A percentile compares a stretch with the other conserved stretches of the same genome.
These are phyloP conservation scores for Bullera alba DNA, from an alignment of 768 basidiomycete species.

Conservation along the genomic window DNA sequence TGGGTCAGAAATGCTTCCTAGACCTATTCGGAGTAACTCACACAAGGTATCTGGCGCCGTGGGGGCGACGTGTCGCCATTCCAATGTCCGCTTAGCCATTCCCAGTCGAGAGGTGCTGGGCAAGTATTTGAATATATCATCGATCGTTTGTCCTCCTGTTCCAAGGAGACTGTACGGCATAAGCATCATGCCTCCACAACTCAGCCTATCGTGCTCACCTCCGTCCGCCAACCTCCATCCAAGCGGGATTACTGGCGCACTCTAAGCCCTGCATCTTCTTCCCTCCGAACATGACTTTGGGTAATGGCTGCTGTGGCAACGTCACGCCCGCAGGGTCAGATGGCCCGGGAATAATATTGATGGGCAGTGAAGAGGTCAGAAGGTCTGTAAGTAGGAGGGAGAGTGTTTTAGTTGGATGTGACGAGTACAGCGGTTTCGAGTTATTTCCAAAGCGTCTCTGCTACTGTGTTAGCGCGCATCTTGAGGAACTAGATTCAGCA, in stretches of 20 bases:
- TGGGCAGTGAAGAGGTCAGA: conserved; percentile 66
- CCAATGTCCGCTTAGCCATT: conserved; percentile 69
- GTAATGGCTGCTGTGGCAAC: conserved; percentile 88
- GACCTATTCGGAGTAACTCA: conserved; percentile 27
- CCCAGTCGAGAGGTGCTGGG: conserved; percentile 59
- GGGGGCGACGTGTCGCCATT: conserved; percentile 95
- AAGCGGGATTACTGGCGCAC: conserved; percentile 84
- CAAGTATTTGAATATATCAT: conserved; percentile 93
- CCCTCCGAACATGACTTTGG: conserved; percentile 78
- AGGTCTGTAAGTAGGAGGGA: conserved; percentile 63
- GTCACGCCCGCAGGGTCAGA: conserved; percentile 81
- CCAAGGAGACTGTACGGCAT: conserved; percentile 69
- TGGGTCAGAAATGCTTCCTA: not conserved
- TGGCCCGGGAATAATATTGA: conserved; percentile 82
- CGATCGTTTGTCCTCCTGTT: conserved; percentile 86
- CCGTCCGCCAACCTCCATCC: conserved; percentile 59
- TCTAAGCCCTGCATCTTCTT: conserved; percentile 53
- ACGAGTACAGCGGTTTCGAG: conserved; percentile 54
- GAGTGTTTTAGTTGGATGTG: conserved; percentile 66
- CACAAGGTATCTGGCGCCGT: conserved; percentile 96
- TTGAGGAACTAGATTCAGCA: not conserved
- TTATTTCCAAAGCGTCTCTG: conserved; percentile 42
- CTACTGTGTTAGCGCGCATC: not conserved
- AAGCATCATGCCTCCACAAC: not conserved
- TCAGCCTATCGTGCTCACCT: conserved; percentile 40